Base-by-base conservation (phyloP, 345 rosid species). In the Eucalyptus marginata region DNA sequence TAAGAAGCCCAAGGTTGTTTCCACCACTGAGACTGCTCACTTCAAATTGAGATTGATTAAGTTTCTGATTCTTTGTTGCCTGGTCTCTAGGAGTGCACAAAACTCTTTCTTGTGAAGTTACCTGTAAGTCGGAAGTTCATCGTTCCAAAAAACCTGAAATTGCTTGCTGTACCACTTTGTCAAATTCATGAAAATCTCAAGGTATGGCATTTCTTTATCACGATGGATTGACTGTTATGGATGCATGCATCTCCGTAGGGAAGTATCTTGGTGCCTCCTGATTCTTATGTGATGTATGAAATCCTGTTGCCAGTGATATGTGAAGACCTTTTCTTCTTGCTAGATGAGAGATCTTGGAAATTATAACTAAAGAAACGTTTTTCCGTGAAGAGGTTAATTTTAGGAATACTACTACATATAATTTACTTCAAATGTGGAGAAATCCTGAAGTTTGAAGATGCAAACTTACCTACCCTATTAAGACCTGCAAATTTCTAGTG, bases 91-190 rank as follows among this genome's bases (percentile, higher is more conserved):
- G 98, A 96, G 87, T 96, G 99, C 93, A 91, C 83, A 49, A 97
- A 97, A 92, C 93, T 97, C 86, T 97, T 88, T 93, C 95, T 97
- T 43, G 96, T 96, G 87, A 94, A 90, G 92, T 90, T 94, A 90
- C 95, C 96, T 5, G 90, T 17, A 52, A 94, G 95, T 89, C 93
- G 90, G 66, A 95, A 93, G 89, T 96, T 97, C 89, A 89, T 93
- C 4, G 98, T 95, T n/a, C 99, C 99, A 6, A 93, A 91, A 87
- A 96, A 96, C 90, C 90, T 93, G 91, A 97, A 96, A 89, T 90
- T 97, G 93, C 96, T 97, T 22, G 98, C 97, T 20, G 97, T 97
- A 88, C 98, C 99, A 1, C 89, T 97, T 89, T 94, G 94, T 92
- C 96, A 96, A 91, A 71, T 97, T 90, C 95, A 94, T 49, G 98